These are phyloP conservation scores for Geotrichum restrictum DNA, from an alignment of 1,139 yeast genomes.

Conservation along the genomic window DNA sequence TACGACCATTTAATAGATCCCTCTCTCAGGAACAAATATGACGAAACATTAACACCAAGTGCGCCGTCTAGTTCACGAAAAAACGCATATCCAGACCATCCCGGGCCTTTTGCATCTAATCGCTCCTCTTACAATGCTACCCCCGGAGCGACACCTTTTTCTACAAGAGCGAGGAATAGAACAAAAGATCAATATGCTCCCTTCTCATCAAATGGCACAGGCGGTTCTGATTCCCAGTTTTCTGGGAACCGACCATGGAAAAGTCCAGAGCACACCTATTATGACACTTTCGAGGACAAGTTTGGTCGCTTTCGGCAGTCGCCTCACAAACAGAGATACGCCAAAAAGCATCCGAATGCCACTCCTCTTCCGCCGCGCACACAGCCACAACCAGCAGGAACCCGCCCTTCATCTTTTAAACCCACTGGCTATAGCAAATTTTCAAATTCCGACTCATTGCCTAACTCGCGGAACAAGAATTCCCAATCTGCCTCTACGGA, in stretches of 20 bases:
- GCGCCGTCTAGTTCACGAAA: background rate
- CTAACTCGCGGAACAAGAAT: background rate
- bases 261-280: too few species aligned
- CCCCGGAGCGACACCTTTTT: background rate
- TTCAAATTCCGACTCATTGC: background rate
- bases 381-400: background rate
- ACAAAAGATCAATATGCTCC: background rate
- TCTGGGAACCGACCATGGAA: too few species aligned
- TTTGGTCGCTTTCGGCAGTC: too few species aligned
- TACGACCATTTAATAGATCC: slow-evolving; percentile 69
- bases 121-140: background rate
- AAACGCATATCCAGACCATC: background rate
- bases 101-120: background rate
- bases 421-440: background rate
- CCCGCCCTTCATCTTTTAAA: slow-evolving; percentile 4
- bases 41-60: slow-evolving; percentile 4
- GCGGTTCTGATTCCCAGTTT: background rate
- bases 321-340: too few species aligned
- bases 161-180: background rate
- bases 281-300: too few species aligned
- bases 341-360: too few species aligned
- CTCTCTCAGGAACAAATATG: slow-evolving; percentile 9
- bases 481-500: background rate
- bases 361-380: too few species aligned
- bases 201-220: background rate